Evolutionary conservation across 495 filamentous ascomycete genomes (phyloP).

Genomic region (Xylaria acuta): DNA sequence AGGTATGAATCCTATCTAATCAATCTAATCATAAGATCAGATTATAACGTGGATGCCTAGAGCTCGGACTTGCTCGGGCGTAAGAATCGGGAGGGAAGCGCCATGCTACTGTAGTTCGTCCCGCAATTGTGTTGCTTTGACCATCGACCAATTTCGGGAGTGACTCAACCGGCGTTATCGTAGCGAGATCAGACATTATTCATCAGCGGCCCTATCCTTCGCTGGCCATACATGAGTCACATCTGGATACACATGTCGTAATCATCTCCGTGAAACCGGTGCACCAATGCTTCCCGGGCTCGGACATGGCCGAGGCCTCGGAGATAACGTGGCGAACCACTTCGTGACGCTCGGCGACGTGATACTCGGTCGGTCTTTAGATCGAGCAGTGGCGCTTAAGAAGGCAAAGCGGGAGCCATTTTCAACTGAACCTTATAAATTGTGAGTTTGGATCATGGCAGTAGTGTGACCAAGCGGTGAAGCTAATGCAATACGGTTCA

Average conservation of each 20-base stretch:
- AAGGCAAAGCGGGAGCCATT: not conserved
- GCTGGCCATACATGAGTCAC: not conserved
- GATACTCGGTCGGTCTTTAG: not conserved
- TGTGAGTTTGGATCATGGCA: not conserved
- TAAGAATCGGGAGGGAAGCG: not conserved
- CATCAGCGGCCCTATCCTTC: not conserved
- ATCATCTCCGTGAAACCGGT: not conserved
- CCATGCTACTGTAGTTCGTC: not conserved
- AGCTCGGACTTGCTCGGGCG: conserved; percentile 6
- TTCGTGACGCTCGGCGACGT: not conserved
- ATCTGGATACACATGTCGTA: not conserved
- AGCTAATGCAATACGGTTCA: conserved; percentile 8
- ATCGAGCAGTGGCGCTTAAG: not conserved
- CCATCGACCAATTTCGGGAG: not conserved
- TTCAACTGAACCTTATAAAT: not conserved
- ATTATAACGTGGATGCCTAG: not conserved
- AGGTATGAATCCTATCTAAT: conserved; percentile 3
- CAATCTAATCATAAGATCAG: conserved; percentile 11
- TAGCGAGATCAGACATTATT: not conserved
- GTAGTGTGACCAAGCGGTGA: not conserved
- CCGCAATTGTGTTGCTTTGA: not conserved
- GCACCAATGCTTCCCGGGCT: not conserved
- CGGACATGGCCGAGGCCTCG: conserved; percentile 1
- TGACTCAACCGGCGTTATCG: not conserved
- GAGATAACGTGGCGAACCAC: conserved; percentile 5